Evolutionary conservation across 2,329 filamentous ascomycete species (phyloP).

Genomic region (Apiospora arundinis): DNA sequence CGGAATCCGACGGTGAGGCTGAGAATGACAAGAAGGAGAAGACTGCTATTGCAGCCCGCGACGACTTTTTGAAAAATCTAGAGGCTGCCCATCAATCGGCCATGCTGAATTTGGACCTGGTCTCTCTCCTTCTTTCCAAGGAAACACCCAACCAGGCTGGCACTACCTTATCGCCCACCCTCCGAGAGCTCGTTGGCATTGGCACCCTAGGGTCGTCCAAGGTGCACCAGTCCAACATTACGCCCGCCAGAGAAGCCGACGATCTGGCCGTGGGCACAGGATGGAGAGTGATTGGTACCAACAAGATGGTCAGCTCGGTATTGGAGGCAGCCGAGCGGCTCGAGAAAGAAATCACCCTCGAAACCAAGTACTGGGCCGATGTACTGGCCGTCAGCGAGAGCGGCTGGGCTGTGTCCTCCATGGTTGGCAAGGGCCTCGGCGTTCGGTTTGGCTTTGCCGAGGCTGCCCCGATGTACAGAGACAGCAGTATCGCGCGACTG

Average conservation of each 20-base stretch:
- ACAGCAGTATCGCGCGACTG: constrained; percentile 82
- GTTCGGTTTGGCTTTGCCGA: constrained; percentile 92
- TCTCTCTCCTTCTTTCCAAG: constrained; percentile 85
- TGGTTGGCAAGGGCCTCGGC: constrained; percentile 77
- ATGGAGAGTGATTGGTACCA: constrained; percentile 80
- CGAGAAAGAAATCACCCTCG: constrained; percentile 76
- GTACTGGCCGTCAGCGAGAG: constrained; percentile 80
- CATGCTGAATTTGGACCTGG: constrained; percentile 77
- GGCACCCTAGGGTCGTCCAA: constrained; percentile 76
- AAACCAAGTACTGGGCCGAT: constrained; percentile 89
- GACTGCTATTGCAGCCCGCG: constrained; percentile 53
- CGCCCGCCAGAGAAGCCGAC: constrained; percentile 60
- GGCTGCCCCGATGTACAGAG: constrained; percentile 63
- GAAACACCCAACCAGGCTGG: constrained; percentile 74
- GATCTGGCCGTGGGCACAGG: constrained; percentile 67
- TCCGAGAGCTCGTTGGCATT: constrained; percentile 75
- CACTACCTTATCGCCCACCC: constrained; percentile 70
- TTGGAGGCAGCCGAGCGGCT: constrained; percentile 74
- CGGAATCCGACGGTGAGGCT: constrained; percentile 54
- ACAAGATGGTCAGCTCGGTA: constrained; percentile 75
- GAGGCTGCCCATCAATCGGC: constrained; percentile 66
- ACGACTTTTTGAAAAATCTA: constrained; percentile 64
- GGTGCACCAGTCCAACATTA: constrained; percentile 65
- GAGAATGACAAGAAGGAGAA: constrained; percentile 46
- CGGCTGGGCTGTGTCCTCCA: constrained; percentile 84